These are phyloP conservation scores for Starmerella davenportii DNA, from an alignment of 805 yeast genomes.

Conservation along the genomic window DNA sequence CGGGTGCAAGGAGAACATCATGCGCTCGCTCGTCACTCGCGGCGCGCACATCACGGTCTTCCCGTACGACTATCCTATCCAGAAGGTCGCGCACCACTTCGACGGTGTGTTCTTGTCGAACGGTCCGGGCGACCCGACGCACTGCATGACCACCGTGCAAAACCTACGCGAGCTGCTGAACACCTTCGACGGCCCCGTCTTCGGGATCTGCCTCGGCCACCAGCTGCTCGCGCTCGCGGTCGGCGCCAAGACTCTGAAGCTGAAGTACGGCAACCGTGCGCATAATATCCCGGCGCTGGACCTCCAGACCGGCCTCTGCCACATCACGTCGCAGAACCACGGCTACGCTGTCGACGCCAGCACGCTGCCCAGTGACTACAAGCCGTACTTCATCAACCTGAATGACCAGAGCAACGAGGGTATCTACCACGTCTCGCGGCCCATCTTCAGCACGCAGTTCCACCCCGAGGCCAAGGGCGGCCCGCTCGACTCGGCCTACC, in stretches of 20 bases:
- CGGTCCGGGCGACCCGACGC: conserved; percentile 97
- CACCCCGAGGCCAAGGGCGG: conserved; percentile 99
- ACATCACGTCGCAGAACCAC: conserved; percentile 96
- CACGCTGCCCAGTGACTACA: conserved; percentile 59
- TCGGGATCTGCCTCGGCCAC: conserved; percentile 96
- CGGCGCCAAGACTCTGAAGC: conserved; percentile 81
- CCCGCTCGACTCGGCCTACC: conserved; percentile 78
- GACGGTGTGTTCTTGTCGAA: conserved; percentile 91
- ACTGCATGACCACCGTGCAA: conserved; percentile 60
- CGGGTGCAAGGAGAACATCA: conserved; percentile 94
- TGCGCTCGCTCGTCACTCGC: conserved; percentile 81
- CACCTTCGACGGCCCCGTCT: conserved; percentile 52
- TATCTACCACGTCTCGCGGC: conserved; percentile 72
- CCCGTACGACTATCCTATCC: conserved; percentile 89
- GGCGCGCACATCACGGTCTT: conserved; percentile 93
- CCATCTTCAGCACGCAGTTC: conserved; percentile 92
- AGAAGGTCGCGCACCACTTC: conserved; percentile 74
- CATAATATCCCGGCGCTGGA: conserved; percentile 96
- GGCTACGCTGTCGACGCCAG: conserved; percentile 87
- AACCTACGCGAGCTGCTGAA: conserved; percentile 58
- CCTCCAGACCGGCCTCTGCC: conserved; percentile 77
- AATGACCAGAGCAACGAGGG: conserved; percentile 97
- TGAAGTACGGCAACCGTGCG: conserved; percentile 97
- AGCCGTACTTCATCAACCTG: conserved; percentile 77
- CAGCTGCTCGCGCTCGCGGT: conserved; percentile 88